Evolutionary conservation across 352 stramenopile species (phyloP), one percentile per base, ranked within the genome.

Genomic region (Globisporangium echinulatum): DNA sequence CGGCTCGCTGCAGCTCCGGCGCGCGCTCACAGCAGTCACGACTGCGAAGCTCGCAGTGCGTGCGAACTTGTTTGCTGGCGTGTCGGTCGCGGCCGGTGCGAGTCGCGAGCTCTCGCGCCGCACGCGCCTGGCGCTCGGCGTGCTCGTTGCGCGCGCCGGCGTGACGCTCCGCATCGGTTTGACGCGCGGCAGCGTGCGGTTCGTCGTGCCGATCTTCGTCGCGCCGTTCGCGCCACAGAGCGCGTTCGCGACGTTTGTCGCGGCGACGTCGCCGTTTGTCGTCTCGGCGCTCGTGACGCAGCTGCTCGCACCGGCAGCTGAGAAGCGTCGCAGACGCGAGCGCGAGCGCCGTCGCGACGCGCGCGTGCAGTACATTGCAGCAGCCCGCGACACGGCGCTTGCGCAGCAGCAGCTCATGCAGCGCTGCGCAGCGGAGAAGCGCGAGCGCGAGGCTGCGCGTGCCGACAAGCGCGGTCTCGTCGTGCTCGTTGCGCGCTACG

Each of bases 201-300:
- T 94, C 47, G 84, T 91, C 33, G 66, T 92, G 61, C 84, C 84
- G 14, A 88, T 94, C 66, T 90, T 90, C 64, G 58, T 94, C 49
- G 85, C 82, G 8, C 84, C 84, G 7, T 90, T 91, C 63, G 86
- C 75, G 5, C 67, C 66, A 7, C 71, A 90, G 54, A 80, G 75
- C 1, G 82, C 80, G 13, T 88, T 85, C 50, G 77, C 80, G 54
- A 90, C 84, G 11, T 92, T 94, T 54, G 77, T 75, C 55, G 82
- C 79, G 4, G 84, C 84, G 11, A 91, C 84, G 4, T 76, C 79
- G 11, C 84, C 82, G 3, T 88, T 91, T 52, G 47, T 92, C 48
- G 59, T 90, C 43, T 79, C 82, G 33, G 82, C 77, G 1, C 59
- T 88, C 2, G 70, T 92, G 48, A 71, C 69, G 19, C 84, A 94